Evolutionary conservation across 208 protist genomes (phyloP), one percentile per base, ranked within the genome.

Genomic region (Trypanosomatidae sp.): DNA sequence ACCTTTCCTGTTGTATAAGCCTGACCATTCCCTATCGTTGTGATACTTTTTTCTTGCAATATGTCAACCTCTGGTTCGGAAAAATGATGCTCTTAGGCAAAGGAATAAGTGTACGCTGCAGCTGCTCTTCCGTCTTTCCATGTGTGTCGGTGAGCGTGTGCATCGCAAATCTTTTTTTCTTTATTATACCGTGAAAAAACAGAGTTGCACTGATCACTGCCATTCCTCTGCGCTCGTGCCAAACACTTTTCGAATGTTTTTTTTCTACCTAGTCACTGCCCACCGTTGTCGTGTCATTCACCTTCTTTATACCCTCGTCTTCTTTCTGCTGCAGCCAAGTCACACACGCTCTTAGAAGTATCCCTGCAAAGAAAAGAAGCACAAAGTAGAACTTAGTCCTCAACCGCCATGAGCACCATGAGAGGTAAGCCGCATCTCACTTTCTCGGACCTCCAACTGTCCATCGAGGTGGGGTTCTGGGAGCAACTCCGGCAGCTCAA

Each of bases 391-490:
- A 47, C 6, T 43, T 47, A 39, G 46, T 65, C 62, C 3, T 3
- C 3, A 19, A 55, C 19, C 66, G 25, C 6, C 66, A 69, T 69
- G 66, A 58, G 36, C 52, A 13, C 62, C 25, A 17, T 41, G 5
- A 36, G 36, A 13, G 46, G 60, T 50, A 50, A 30, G 49, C 33
- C 69, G 53, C 70, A 60, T 46, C 66, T 84, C 66, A 80, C 74
- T 12, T 86, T 87, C 53, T 71, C 67, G 6, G 76, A 79, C 41
- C 62, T 78, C 33, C 79, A 84, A 68, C 66, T 82, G 47, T 87
- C 86, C 64, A 74, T 91, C 46, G 89, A 91, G 22, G 66, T 91
- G 13, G 71, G 75, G 19, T 90, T 90, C 65, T 93, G 89, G 89
- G 80, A 91, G 58, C 69, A 82, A 56, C 74, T 93, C 52, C 81